Base-by-base conservation (phyloP, 1,139 yeast species). In the Chernovozyma aurita region DNA sequence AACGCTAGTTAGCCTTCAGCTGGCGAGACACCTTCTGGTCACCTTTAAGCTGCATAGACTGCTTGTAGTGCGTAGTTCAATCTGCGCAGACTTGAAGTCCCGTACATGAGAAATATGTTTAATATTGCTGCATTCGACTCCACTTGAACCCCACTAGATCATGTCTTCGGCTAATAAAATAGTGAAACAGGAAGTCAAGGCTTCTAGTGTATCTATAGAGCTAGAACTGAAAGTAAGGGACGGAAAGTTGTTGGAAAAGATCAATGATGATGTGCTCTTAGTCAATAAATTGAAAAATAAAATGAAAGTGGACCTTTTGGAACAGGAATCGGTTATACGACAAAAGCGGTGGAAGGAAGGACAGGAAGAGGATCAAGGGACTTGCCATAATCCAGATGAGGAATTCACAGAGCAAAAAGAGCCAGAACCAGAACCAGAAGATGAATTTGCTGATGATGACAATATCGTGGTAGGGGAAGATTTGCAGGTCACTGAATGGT, bases 181-280 rank as follows among this genome's bases (percentile, higher is more conserved):
- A 18, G 30, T 7, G 13, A 28, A 15, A 14, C 18, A 4, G 12
- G 7, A 16, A 28, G 22, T 7, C 8, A 26, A 26, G 29, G 29
- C 6, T 6, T 7, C 29, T 9, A 9, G 8, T 14, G 9, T 15
- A 7, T 6, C 6, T 6, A 9, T 7, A 6, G 9, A 26, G 6
- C 6, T 13, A 26, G 28, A 7, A 12, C 6, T 11, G 8, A 26
- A 11, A 6, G 28, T 7, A 8, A 35, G 30, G 35, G 45, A 45
- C 22, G 59, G 57, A 5, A 37, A 36, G 30, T 37, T 61, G 7
- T 48, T 66, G n/a, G 73, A 66, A 38, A 55, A 52, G 33, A 41
- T 62, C n/a, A 70, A 65, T 36, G 63, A 66, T 38, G 68, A 65
- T 27, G 64, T 63, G 3, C 40, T 57, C 33, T 41, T 50, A 13